Conservation (phyloP, 208 protist species). For the Porcisia hertigi region DNA sequence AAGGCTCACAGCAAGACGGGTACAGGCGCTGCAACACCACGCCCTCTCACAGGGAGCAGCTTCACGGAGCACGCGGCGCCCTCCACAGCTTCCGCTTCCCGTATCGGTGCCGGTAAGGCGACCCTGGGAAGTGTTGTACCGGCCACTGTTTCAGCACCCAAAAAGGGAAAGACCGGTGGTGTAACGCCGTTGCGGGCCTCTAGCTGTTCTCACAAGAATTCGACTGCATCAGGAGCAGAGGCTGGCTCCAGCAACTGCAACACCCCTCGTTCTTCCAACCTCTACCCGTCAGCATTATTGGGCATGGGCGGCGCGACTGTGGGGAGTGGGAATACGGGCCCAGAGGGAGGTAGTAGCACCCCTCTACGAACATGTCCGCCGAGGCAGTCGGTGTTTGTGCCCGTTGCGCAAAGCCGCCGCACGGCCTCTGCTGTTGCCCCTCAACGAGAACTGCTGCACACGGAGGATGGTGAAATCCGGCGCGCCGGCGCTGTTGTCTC, state of each 20-base stretch:
- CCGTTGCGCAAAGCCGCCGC: conserved; percentile 10
- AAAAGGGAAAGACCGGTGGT: not conserved
- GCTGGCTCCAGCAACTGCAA: not conserved
- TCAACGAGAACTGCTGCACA: not conserved
- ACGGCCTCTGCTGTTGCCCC: conserved; percentile 16
- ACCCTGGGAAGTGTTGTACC: not conserved
- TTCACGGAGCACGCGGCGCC: not conserved
- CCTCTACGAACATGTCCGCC: not conserved
- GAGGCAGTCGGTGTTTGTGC: conserved; percentile 17
- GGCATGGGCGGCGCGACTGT: not conserved
- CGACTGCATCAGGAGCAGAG: not conserved
- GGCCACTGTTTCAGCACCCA: not conserved
- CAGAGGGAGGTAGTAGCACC: not conserved
- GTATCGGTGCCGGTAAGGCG: not conserved
- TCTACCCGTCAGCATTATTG: not conserved
- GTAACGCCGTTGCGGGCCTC: not conserved
- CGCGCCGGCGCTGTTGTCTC: not conserved
- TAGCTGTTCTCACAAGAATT: not conserved
- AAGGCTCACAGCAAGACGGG: not conserved
- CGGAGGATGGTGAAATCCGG: not conserved
- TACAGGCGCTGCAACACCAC: not conserved
- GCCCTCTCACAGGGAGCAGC: not conserved
- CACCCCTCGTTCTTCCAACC: not conserved
- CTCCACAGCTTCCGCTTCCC: not conserved
- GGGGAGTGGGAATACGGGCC: not conserved